A percentile compares a stretch with the other conserved stretches of the same genome.
These are phyloP conservation scores for Polytolypa hystricis DNA, from an alignment of 2,329 filamentous ascomycete species.

Conservation along the genomic window DNA sequence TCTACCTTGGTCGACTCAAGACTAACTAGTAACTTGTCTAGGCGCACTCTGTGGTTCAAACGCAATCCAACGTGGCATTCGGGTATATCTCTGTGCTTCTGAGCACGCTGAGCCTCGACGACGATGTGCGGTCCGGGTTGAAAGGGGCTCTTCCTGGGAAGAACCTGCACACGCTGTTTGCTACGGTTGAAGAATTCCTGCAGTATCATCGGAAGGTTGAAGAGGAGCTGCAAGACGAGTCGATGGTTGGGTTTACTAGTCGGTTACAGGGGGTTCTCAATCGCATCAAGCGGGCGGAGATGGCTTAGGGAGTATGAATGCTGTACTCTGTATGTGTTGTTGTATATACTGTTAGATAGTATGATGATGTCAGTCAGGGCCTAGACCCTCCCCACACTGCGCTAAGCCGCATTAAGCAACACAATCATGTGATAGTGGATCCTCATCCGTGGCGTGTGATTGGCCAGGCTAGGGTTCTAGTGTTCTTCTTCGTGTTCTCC, in stretches of 20 bases:
- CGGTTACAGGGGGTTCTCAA: conserved; percentile 44
- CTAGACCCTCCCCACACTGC: no score
- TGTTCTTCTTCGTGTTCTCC: no score
- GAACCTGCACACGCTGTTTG: conserved; percentile 41
- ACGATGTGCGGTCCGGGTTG: conserved; percentile 33
- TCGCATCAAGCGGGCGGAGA: conserved; percentile 25
- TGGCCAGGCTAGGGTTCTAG: no score
- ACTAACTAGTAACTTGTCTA: conserved; percentile 15
- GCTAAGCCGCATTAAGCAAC: no score
- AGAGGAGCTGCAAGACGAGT: conserved; percentile 32
- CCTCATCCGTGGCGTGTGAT: no score
- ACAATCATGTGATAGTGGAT: no score
- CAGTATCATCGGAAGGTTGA: conserved; percentile 50
- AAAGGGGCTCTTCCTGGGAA: conserved; percentile 34
- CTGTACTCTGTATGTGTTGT: no score
- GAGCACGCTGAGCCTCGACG: conserved; percentile 62
- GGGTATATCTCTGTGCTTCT: conserved; percentile 79
- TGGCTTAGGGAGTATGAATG: no score
- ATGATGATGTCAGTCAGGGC: no score
- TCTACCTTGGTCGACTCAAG: not conserved
- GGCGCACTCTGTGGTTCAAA: conserved; percentile 52
- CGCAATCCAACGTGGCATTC: conserved; percentile 68
- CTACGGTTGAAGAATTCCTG: conserved; percentile 52
- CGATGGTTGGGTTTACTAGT: conserved; percentile 41
- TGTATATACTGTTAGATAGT: no score